phyloP scores from a whole-genome alignment of 1,284 basidiomycete genomes.

The Clitocybe nebularis region DNA sequence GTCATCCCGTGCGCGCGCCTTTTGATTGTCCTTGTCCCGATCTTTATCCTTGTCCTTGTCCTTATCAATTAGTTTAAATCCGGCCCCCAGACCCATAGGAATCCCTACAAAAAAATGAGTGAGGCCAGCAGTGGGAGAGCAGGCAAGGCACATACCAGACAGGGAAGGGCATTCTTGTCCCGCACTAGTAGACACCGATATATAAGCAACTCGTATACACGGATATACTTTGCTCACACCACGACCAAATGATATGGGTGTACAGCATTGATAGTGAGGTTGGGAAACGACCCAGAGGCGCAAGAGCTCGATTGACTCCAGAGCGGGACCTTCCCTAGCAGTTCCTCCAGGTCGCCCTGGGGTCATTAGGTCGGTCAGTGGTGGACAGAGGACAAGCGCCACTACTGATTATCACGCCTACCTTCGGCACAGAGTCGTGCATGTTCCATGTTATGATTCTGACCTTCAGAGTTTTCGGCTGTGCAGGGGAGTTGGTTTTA shows the following conservation, averaged over 20 bases:
- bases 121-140: not conserved
- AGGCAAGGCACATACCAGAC: conserved; percentile 42
- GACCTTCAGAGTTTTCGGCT: conserved; percentile 35
- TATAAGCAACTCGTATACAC: conserved; percentile 10
- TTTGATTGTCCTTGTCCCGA: conserved; percentile 37
- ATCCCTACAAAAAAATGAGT: conserved; percentile 42
- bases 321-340: conserved; percentile 63
- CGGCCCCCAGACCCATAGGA: conserved; percentile 74
- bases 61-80: conserved; percentile 60
- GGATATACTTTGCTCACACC: conserved; percentile 44
- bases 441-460: conserved; percentile 64
- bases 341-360: conserved; percentile 72
- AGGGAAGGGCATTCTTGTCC: conserved; percentile 80
- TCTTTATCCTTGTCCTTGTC: conserved; percentile 34
- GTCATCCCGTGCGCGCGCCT: conserved; percentile 23
- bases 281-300: conserved; percentile 36
- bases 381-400: too few species aligned
- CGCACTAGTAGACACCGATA: conserved; percentile 49
- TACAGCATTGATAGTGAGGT: conserved; percentile 42
- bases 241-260: conserved; percentile 83
- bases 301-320: conserved; percentile 35
- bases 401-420: conserved; percentile 18
- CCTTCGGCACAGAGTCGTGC: conserved; percentile 75
- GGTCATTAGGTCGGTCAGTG: conserved; percentile 2
- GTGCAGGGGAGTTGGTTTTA: conserved; percentile 8